These are phyloP conservation scores for Apostasia ramifera DNA, from an alignment of 106 monocot species.

Conservation along the genomic window DNA sequence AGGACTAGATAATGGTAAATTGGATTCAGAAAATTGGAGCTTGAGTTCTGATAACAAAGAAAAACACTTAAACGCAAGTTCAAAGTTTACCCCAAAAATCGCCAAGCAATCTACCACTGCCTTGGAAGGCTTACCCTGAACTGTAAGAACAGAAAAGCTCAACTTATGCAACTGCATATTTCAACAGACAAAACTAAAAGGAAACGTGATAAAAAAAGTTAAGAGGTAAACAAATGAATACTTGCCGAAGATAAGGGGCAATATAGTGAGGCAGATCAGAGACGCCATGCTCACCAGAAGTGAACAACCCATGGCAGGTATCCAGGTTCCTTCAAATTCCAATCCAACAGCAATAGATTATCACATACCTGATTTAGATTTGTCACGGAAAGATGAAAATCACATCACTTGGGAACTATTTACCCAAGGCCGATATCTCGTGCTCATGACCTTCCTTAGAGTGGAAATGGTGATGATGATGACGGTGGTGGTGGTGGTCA, in stretches of 20 bases:
- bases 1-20: no score
- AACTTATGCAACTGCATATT: neutral
- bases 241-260: constrained; percentile 53
- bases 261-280: constrained; percentile 43
- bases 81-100: constrained; percentile 53
- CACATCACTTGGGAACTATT: neutral
- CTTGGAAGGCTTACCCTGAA: constrained; percentile 66
- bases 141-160: constrained; percentile 21
- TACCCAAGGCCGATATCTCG: constrained; percentile 38
- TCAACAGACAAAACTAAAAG: constrained; percentile 4
- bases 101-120: constrained; percentile 55
- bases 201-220: constrained; percentile 1
- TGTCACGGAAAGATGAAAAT: neutral
- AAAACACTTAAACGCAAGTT: neutral
- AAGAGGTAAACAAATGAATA: neutral
- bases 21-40: no score
- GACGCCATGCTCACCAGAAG: constrained; percentile 88
- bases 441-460: constrained; percentile 6
- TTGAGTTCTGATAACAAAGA: neutral
- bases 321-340: constrained; percentile 57
- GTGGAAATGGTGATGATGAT: constrained; percentile 6
- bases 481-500: constrained; percentile 14
- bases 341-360: constrained; percentile 1
- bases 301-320: constrained; percentile 88
- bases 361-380: neutral